These are phyloP conservation scores for Sporothrix inflata DNA, from an alignment of 2,329 filamentous ascomycete species.

Conservation along the genomic window DNA sequence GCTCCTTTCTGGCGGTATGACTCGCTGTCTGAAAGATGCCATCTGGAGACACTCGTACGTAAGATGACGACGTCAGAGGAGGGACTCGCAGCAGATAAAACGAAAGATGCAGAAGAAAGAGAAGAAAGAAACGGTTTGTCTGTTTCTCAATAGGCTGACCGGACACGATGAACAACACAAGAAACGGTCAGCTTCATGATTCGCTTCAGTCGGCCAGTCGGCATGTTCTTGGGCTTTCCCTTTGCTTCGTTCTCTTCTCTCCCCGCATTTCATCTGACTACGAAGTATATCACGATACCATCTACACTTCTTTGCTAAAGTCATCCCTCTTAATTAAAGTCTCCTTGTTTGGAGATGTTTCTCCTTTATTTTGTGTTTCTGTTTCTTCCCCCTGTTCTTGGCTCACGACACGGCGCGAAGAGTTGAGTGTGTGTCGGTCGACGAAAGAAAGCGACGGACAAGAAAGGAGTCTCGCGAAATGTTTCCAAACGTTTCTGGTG, in stretches of 20 bases:
- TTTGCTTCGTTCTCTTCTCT: conserved; percentile 18
- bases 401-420: not conserved
- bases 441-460: not conserved
- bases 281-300: conserved; percentile 10
- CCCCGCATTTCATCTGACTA: not conserved
- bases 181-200: not conserved
- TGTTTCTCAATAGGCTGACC: not conserved
- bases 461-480: conserved; percentile 25
- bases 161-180: not conserved
- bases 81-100: not conserved
- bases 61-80: not conserved
- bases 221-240: conserved; percentile 33
- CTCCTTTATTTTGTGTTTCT: conserved; percentile 35
- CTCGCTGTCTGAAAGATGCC: not conserved
- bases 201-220: not conserved
- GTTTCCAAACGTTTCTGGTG: conserved; percentile 25
- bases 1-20: conserved; percentile 1
- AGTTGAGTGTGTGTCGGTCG: not conserved
- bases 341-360: conserved; percentile 21
- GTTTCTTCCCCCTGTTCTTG: conserved; percentile 31
- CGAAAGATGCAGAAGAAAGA: not conserved
- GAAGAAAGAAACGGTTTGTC: not conserved
- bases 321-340: not conserved
- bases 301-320: not conserved
- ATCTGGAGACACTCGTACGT: conserved; percentile 8